Evolutionary conservation across 768 basidiomycete species (phyloP).

Genomic region (Asterophora lycoperdoides): DNA sequence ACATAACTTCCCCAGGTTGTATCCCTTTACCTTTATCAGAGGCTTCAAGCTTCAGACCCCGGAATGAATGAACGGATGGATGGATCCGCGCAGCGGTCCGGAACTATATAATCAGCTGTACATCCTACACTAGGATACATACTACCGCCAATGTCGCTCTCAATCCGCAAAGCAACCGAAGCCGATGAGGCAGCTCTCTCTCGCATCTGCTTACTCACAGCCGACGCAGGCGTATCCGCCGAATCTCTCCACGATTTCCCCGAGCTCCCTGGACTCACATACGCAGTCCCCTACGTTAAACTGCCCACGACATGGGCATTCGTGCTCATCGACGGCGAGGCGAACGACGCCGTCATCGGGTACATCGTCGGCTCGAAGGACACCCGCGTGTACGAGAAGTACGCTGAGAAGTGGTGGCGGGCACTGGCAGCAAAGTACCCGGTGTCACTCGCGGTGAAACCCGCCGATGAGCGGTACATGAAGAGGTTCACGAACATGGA

Average conservation of each 20-base stretch:
- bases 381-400: slow-evolving; percentile 58
- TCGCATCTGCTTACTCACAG: slow-evolving; percentile 71
- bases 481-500: slow-evolving; percentile 39
- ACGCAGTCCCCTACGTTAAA: slow-evolving; percentile 72
- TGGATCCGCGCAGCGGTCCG: too few relatives aligned
- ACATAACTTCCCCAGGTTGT: neutral
- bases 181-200: slow-evolving; percentile 57
- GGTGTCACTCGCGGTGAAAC: slow-evolving; percentile 28
- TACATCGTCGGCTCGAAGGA: slow-evolving; percentile 68
- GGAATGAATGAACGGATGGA: too few relatives aligned
- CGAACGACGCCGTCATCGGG: slow-evolving; percentile 51
- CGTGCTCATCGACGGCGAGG: slow-evolving; percentile 56
- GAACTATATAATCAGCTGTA: too few relatives aligned
- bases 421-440: slow-evolving; percentile 53
- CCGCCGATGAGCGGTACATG: slow-evolving; percentile 41
- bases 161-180: slow-evolving; percentile 53
- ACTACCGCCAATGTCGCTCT: slow-evolving; percentile 31
- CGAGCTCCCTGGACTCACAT: slow-evolving; percentile 68
- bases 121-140: too few relatives aligned
- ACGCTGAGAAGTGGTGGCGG: slow-evolving; percentile 65
- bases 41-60: too few relatives aligned
- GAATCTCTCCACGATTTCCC: slow-evolving; percentile 54
- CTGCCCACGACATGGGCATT: slow-evolving; percentile 69
- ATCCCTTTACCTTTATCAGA: neutral
- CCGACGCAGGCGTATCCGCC: slow-evolving; percentile 65